Conservation (phyloP, 495 filamentous ascomycete species). For the Polyplosphaeria fusca region DNA sequence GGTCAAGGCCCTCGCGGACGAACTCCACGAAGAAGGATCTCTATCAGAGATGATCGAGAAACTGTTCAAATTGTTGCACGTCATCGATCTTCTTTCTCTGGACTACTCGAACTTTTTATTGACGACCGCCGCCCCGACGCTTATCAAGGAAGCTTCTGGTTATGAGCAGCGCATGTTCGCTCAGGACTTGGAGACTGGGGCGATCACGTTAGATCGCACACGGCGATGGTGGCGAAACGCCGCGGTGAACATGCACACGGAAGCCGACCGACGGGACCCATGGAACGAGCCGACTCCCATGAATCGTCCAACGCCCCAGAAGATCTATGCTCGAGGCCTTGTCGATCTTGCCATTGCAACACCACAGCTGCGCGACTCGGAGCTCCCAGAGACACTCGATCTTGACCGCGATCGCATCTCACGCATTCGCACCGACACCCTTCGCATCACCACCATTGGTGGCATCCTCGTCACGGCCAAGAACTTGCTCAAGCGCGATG, state of each 20-base stretch:
- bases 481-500: conserved; percentile 90
- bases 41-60: conserved; percentile 80
- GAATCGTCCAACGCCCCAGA: conserved; percentile 58
- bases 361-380: conserved; percentile 51
- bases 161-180: conserved; percentile 82
- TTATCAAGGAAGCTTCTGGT: conserved; percentile 73
- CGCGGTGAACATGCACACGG: conserved; percentile 63
- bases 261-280: conserved; percentile 69
- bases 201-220: conserved; percentile 58
- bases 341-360: conserved; percentile 63
- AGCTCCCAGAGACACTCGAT: conserved; percentile 79
- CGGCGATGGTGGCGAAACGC: conserved; percentile 70
- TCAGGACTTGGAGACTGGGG: conserved; percentile 60
- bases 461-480: conserved; percentile 87
- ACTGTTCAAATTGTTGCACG: conserved; percentile 74
- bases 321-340: conserved; percentile 76
- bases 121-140: conserved; percentile 70
- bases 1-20: conserved; percentile 72
- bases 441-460: conserved; percentile 75
- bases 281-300: conserved; percentile 41
- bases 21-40: conserved; percentile 51
- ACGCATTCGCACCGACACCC: conserved; percentile 62
- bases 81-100: conserved; percentile 87
- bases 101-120: conserved; percentile 96
- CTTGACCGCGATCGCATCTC: conserved; percentile 72